Percentiles rank a stretch among this genome's conserved stretches.
Conservation (phyloP, 495 filamentous ascomycete genomes). For the Amorphotheca resinae region DNA sequence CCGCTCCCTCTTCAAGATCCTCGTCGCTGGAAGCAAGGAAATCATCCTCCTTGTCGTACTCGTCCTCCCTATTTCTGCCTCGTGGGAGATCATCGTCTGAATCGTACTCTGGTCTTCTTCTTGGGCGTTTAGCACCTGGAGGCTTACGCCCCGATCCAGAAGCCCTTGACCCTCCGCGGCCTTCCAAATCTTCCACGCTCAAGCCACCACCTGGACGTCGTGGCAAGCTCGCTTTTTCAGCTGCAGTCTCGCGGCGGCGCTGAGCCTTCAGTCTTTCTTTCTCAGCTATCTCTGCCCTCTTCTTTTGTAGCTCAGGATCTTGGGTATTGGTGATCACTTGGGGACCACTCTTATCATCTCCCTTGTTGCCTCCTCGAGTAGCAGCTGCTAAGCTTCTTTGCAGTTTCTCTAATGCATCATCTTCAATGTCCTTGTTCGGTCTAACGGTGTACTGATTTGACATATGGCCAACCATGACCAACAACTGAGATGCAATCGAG, state of each 20-base stretch:
- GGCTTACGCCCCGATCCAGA: slow-evolving; percentile 30
- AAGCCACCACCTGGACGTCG: slow-evolving; percentile 47
- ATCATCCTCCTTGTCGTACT: slow-evolving; percentile 72
- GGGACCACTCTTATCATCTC: slow-evolving; percentile 32
- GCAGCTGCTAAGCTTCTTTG: slow-evolving; percentile 57
- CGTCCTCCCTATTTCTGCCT: slow-evolving; percentile 55
- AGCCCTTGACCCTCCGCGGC: slow-evolving; percentile 38
- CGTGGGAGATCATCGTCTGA: slow-evolving; percentile 53
- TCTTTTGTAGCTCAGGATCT: slow-evolving; percentile 72
- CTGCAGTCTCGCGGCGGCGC: slow-evolving; percentile 53
- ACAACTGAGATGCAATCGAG: slow-evolving; percentile 50
- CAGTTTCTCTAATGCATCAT: slow-evolving; percentile 66
- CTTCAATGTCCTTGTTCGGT: slow-evolving; percentile 55
- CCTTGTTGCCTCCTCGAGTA: slow-evolving; percentile 25
- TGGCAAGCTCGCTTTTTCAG: slow-evolving; percentile 48
- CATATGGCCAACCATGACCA: slow-evolving; percentile 69
- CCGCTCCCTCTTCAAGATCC: slow-evolving; percentile 45
- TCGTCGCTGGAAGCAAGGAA: slow-evolving; percentile 68
- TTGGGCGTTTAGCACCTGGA: slow-evolving; percentile 22
- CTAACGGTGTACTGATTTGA: slow-evolving; percentile 62
- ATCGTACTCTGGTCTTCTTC: slow-evolving; percentile 34
- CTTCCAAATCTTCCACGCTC: slow-evolving; percentile 64
- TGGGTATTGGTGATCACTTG: slow-evolving; percentile 45
- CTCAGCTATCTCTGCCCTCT: slow-evolving; percentile 61
- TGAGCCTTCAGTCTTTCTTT: slow-evolving; percentile 56